Evolutionary conservation across 176 grass and related monocot genomes (phyloP).

Genomic region (Raddia distichophylla): DNA sequence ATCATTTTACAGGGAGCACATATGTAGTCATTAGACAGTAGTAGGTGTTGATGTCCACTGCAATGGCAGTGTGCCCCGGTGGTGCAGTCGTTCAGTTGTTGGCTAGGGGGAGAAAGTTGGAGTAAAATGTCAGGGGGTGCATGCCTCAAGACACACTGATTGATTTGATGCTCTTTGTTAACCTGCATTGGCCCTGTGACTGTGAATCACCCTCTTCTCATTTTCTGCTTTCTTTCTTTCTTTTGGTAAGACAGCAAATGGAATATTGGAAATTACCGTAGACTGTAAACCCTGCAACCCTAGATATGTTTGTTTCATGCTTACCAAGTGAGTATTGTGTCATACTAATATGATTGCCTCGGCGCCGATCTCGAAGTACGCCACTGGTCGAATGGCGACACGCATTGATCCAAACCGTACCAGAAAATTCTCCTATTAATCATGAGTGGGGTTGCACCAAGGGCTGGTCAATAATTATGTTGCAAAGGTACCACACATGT

Average conservation of each 20-base stretch:
- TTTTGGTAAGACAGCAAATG: constrained; percentile 39
- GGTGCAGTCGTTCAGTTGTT: constrained; percentile 20
- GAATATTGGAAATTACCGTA: constrained; percentile 49
- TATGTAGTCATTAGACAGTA: constrained; percentile 16
- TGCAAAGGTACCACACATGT: constrained; percentile 25
- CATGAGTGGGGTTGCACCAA: constrained; percentile 39
- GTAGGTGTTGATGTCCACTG: constrained; percentile 40
- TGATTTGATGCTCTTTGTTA: constrained; percentile 46
- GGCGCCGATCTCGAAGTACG: background rate
- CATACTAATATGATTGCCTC: background rate
- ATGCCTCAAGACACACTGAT: constrained; percentile 21
- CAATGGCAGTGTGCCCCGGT: constrained; percentile 26
- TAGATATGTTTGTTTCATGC: background rate
- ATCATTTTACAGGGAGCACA: constrained; percentile 44
- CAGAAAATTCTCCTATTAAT: constrained; percentile 28
- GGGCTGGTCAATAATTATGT: constrained; percentile 26
- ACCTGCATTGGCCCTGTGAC: background rate
- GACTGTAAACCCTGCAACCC: background rate
- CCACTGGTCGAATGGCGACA: background rate
- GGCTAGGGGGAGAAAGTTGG: constrained; percentile 33
- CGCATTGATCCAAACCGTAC: constrained; percentile 17
- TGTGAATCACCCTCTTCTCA: constrained; percentile 23
- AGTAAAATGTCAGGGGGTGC: background rate
- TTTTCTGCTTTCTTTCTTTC: constrained; percentile 7
- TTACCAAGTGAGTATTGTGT: background rate